Evolutionary conservation across 2,329 filamentous ascomycete genomes (phyloP).

Genomic region (Aspergillus fumigatiaffinis): DNA sequence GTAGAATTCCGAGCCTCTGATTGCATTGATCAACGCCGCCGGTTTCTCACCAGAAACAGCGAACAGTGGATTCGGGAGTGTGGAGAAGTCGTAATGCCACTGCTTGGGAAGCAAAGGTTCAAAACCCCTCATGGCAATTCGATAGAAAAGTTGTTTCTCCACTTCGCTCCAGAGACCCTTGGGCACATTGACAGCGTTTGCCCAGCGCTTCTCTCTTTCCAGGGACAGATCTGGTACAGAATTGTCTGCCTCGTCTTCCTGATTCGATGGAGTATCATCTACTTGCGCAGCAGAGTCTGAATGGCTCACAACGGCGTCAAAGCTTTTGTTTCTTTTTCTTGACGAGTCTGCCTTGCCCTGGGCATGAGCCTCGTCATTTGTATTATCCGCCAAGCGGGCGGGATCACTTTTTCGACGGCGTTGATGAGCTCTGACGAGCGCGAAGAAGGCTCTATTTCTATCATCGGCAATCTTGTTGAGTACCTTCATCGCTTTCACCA

Average conservation of each 20-base stretch:
- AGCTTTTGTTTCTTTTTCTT: neutral
- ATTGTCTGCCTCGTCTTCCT: neutral
- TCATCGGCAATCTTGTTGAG: neutral
- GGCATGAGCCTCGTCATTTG: neutral
- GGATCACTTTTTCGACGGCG: neutral
- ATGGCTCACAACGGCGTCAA: neutral
- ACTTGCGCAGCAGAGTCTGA: neutral
- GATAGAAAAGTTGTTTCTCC: conserved; percentile 51
- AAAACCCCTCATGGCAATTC: conserved; percentile 52
- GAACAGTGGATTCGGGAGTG: conserved; percentile 52
- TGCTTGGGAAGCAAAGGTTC: conserved; percentile 52
- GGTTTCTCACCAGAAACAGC: conserved; percentile 31
- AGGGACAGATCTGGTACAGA: conserved; percentile 22
- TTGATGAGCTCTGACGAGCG: neutral
- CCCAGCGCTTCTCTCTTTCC: conserved; percentile 33
- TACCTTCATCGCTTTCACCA: neutral
- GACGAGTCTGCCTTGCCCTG: neutral
- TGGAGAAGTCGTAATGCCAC: conserved; percentile 53
- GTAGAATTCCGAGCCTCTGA: conserved; percentile 42
- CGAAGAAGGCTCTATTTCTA: neutral
- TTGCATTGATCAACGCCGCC: conserved; percentile 45
- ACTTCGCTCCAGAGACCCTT: conserved; percentile 48
- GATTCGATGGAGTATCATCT: neutral
- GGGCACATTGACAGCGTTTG: conserved; percentile 38
- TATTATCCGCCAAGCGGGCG: neutral